These are phyloP conservation scores for Albophoma yamanashiensis DNA, from an alignment of 2,329 filamentous ascomycete species.

Conservation along the genomic window DNA sequence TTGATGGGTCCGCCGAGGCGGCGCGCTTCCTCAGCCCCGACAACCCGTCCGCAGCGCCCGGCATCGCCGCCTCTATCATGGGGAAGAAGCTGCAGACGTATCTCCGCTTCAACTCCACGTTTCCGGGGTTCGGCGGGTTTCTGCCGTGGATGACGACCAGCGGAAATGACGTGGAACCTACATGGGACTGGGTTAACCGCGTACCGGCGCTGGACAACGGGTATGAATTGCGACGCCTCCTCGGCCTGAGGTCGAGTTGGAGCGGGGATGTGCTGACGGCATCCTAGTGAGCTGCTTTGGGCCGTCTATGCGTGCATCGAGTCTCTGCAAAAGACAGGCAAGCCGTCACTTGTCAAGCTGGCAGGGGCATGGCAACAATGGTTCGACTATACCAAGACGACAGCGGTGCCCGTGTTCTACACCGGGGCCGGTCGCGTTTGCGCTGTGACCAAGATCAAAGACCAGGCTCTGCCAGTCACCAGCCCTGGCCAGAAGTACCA, in stretches of 20 bases:
- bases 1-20: conserved; percentile 24
- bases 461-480: conserved; percentile 20
- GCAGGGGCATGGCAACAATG: conserved; percentile 25
- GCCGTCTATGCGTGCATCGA: conserved; percentile 29
- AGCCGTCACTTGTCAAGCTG: conserved; percentile 14
- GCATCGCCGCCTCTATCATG: conserved; percentile 24
- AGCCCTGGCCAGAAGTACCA: conserved; percentile 18
- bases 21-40: conserved; percentile 26
- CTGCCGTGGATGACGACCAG: conserved; percentile 26
- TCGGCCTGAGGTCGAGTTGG: neutral
- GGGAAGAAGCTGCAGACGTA: conserved; percentile 27
- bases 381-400: conserved; percentile 28
- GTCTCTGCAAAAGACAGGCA: conserved; percentile 18
- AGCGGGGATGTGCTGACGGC: neutral
- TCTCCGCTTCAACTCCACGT: conserved; percentile 26
- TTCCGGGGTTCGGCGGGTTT: conserved; percentile 29
- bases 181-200: conserved; percentile 25
- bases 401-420: conserved; percentile 25
- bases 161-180: conserved; percentile 18
- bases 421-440: conserved; percentile 25
- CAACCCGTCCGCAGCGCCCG: conserved; percentile 17
- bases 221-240: conserved; percentile 8
- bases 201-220: conserved; percentile 30
- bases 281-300: conserved; percentile 26
- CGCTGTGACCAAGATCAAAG: conserved; percentile 23